phyloP scores from a whole-genome alignment of 129 eudicot genomes.

The Ambrosia trifida region DNA sequence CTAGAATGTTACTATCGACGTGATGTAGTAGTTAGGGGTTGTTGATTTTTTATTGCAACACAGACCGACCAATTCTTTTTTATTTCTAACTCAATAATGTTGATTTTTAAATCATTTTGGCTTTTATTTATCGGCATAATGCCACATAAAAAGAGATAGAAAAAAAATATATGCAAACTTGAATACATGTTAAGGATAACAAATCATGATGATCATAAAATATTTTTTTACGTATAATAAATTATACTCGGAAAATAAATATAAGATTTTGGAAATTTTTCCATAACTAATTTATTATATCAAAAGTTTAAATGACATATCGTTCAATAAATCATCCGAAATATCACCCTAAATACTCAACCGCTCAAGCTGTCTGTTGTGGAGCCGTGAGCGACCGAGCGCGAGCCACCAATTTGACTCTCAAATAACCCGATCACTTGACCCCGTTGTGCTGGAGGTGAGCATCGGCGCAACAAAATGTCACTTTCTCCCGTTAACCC shows the following conservation, averaged over 20 bases:
- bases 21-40: constrained; percentile 27
- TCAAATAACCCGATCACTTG: too few species aligned
- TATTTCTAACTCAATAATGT: constrained; percentile 28
- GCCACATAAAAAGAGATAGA: neutral
- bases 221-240: neutral
- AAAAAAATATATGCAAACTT: neutral
- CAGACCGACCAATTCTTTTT: constrained; percentile 20
- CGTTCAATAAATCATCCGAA: too few species aligned
- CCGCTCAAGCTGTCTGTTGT: too few species aligned
- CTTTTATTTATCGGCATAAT: constrained; percentile 10
- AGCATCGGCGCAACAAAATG: too few species aligned
- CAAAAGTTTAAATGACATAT: neutral
- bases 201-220: neutral
- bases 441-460: too few species aligned
- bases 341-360: too few species aligned
- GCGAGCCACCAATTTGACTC: too few species aligned
- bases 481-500: too few species aligned
- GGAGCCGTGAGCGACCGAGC: too few species aligned
- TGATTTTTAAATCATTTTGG: constrained; percentile 17
- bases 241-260: neutral
- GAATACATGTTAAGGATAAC: neutral
- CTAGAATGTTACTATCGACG: neutral
- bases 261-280: neutral
- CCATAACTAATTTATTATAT: neutral
- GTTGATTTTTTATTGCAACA: constrained; percentile 21